Evolutionary conservation across 2,329 filamentous ascomycete genomes (phyloP).

Genomic region (Thielaviopsis musarum): DNA sequence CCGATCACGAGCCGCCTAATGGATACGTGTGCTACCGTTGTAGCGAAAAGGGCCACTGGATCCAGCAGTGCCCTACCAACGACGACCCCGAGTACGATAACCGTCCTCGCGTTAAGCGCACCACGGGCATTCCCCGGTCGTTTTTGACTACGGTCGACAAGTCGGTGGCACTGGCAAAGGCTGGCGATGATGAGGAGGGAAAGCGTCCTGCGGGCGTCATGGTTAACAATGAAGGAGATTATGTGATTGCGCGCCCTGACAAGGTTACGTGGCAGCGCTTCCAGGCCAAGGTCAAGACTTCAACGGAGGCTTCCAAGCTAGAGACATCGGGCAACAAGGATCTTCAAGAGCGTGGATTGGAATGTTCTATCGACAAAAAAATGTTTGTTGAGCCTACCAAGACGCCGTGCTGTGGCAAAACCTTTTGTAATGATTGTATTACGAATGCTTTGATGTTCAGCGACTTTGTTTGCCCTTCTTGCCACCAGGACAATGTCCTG

Average conservation of each 20-base stretch:
- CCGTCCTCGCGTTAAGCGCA: constrained; percentile 82
- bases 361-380: constrained; percentile 92
- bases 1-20: constrained; percentile 80
- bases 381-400: constrained; percentile 98
- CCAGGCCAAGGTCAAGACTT: constrained; percentile 81
- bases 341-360: constrained; percentile 70
- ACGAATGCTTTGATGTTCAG: constrained; percentile 96
- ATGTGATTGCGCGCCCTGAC: constrained; percentile 90
- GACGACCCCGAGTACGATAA: constrained; percentile 93
- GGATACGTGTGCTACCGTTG: constrained; percentile 96
- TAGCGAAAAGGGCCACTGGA: constrained; percentile 98
- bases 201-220: constrained; percentile 82
- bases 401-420: constrained; percentile 95
- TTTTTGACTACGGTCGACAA: constrained; percentile 95
- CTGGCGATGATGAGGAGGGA: constrained; percentile 58
- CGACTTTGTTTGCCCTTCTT: constrained; percentile 90
- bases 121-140: constrained; percentile 88
- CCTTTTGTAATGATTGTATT: constrained; percentile 99
- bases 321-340: constrained; percentile 67
- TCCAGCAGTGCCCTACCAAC: constrained; percentile 95
- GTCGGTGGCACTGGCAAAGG: constrained; percentile 55
- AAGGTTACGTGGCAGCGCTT: constrained; percentile 94
- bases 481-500: constrained; percentile 76
- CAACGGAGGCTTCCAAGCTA: constrained; percentile 66
- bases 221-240: constrained; percentile 95